Percentiles rank a stretch among this genome's conserved stretches.
These are phyloP conservation scores for Arthrobotrys conoides DNA, from an alignment of 2,329 filamentous ascomycete species.

Conservation along the genomic window DNA sequence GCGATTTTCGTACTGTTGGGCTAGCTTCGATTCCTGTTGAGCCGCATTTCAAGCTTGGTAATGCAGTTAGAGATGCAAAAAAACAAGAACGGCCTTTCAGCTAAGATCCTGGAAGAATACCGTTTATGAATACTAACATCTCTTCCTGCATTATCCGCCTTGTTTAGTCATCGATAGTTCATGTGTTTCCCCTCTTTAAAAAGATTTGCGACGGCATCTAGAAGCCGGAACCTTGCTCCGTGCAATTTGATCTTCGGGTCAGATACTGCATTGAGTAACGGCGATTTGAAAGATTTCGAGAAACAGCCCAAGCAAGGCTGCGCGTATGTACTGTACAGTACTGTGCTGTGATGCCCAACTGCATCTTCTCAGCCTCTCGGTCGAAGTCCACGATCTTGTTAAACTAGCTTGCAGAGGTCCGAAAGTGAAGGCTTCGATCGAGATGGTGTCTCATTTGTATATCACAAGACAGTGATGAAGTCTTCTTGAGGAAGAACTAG, in stretches of 20 bases:
- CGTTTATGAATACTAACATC: background rate
- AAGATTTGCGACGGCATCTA: background rate
- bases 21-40: too few species aligned
- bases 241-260: constrained; percentile 18
- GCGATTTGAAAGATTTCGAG: constrained; percentile 2
- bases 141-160: background rate
- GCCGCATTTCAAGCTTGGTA: constrained; percentile 1
- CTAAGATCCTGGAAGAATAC: background rate
- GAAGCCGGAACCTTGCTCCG: background rate
- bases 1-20: constrained; percentile 3
- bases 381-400: constrained; percentile 3
- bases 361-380: background rate
- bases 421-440: too few species aligned
- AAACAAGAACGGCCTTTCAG: too few species aligned
- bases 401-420: too few species aligned
- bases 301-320: background rate
- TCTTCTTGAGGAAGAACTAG: background rate
- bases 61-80: background rate
- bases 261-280: constrained; percentile 12
- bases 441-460: background rate
- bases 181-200: background rate
- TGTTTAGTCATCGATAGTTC: constrained; percentile 4
- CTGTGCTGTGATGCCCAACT: background rate
- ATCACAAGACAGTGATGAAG: background rate
- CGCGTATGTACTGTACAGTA: too few species aligned